Percentiles rank a stretch among this genome's conserved stretches.
These are phyloP conservation scores for Cladophialophora immunda DNA, from an alignment of 2,329 filamentous ascomycete species.

Conservation along the genomic window DNA sequence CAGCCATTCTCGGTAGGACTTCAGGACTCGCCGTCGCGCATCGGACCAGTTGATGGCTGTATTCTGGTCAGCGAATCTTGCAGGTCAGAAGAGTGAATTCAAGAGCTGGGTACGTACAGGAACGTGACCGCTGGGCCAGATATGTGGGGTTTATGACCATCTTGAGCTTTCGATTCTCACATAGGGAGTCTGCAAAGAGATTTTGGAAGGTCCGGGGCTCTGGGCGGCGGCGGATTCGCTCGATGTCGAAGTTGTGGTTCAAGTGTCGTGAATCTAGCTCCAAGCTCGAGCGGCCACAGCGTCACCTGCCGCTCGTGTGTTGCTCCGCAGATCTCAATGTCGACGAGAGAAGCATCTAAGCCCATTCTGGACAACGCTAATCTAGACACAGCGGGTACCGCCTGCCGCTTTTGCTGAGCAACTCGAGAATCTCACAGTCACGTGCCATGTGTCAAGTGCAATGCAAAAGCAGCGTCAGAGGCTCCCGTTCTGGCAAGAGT, in stretches of 20 bases:
- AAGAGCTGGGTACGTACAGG: slow-evolving; percentile 66
- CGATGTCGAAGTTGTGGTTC: slow-evolving; percentile 26
- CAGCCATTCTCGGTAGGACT: slow-evolving; percentile 94
- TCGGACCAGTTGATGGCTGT: slow-evolving; percentile 88
- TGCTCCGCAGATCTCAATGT: slow-evolving; percentile 7
- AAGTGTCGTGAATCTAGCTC: slow-evolving; percentile 8
- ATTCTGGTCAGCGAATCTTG: slow-evolving; percentile 42
- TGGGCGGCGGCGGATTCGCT: neutral
- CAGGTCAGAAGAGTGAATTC: slow-evolving; percentile 13
- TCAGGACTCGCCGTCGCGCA: slow-evolving; percentile 85
- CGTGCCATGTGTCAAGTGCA: neutral
- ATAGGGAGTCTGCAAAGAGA: slow-evolving; percentile 28
- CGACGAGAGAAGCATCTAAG: neutral
- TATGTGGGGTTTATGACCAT: slow-evolving; percentile 95
- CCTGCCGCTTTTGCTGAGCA: neutral
- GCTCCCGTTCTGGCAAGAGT: neutral
- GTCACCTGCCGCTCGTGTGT: slow-evolving; percentile 8
- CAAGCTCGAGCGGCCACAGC: slow-evolving; percentile 29
- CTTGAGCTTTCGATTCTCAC: slow-evolving; percentile 45
- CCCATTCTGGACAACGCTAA: neutral
- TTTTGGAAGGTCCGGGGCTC: neutral
- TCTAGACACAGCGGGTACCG: neutral
- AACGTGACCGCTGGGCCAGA: slow-evolving; percentile 81
- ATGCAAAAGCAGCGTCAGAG: neutral
- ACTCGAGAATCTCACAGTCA: too few species aligned